These are phyloP conservation scores for Trichoderma atrobrunneum DNA, from an alignment of 2,329 filamentous ascomycete genomes.

Conservation along the genomic window DNA sequence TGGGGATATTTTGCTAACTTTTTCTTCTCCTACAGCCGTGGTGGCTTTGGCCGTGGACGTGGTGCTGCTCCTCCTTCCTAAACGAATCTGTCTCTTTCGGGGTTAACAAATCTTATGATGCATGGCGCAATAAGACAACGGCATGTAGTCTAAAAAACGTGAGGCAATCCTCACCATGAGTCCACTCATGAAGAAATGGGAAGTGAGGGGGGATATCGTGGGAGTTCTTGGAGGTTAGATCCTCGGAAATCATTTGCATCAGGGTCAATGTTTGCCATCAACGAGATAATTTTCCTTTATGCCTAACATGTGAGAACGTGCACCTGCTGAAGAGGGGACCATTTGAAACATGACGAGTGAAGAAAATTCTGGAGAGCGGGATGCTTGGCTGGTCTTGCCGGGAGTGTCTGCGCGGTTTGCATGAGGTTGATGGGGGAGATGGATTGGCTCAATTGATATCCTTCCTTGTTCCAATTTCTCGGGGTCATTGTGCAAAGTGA, in stretches of 20 bases:
- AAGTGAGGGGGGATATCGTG: conserved; percentile 41
- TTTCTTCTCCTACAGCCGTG: conserved; percentile 56
- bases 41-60: conserved; percentile 86
- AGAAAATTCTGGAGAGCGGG: not conserved
- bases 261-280: conserved; percentile 42
- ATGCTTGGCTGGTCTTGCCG: not conserved
- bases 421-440: conserved; percentile 6
- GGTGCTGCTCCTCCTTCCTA: conserved; percentile 71
- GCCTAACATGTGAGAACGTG: conserved; percentile 28
- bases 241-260: conserved; percentile 50
- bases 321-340: conserved; percentile 9
- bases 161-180: conserved; percentile 41
- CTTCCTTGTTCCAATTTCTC: not conserved
- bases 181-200: conserved; percentile 41
- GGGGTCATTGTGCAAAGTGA: not conserved
- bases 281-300: conserved; percentile 32
- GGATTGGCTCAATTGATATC: conserved; percentile 16
- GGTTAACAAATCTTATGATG: conserved; percentile 44
- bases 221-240: conserved; percentile 48
- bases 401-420: not conserved
- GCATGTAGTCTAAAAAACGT: conserved; percentile 48
- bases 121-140: conserved; percentile 40
- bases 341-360: conserved; percentile 8
- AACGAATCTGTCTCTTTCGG: conserved; percentile 42
- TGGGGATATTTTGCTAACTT: conserved; percentile 27